Evolutionary conservation across 2,329 filamentous ascomycete genomes (phyloP), one percentile per base, ranked within the genome.

Genomic region (Talaromyces albobiverticillius): DNA sequence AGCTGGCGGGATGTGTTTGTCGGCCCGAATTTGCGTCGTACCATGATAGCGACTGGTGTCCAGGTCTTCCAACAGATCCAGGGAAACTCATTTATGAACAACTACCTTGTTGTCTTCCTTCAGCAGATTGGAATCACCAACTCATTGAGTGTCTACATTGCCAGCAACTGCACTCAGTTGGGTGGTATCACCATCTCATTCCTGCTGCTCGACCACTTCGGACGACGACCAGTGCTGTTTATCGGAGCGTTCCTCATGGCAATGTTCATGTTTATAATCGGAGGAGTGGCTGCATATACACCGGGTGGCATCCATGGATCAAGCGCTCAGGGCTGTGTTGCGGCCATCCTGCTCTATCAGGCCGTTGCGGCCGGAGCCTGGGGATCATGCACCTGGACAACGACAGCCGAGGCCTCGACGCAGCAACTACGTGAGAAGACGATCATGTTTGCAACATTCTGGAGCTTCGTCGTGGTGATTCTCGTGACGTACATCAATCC

Each of bases 401-500:
- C 61, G 8, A 63, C 62, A 8, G 62, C 63, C n/a, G 65, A 70
- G 43, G 59, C 64, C 4, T 57, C 61, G 3, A 66, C 63, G 5
- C 54, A 57, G 1, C 60, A 62, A 9, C 59, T 68, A 10, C 59
- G 66, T 13, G 67, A 69, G 55, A 62, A 62, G 49, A 67, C 66
- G 8, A 54, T 67, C 11, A 61, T 60, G 2, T 56, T 66, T 11
- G 62, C 65, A 0, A 61, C 62, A 0, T 62, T 68, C 48, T 55
- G 55, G n/a, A 62, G 63, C 29, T 67, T 66, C 50, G 59, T 60
- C 11, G 58, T 62, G 2, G 58, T 56, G 1, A 51, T 67, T 8
- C 57, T 66, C 3, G 60, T 68, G 42, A 66, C 61, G 23, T 70
- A 61, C 38, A 59, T 69, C n/a, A 64, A 62, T 22, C 66, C 66